Conservation (phyloP, 441 rosid genomes). For the Kokia cookei region DNA sequence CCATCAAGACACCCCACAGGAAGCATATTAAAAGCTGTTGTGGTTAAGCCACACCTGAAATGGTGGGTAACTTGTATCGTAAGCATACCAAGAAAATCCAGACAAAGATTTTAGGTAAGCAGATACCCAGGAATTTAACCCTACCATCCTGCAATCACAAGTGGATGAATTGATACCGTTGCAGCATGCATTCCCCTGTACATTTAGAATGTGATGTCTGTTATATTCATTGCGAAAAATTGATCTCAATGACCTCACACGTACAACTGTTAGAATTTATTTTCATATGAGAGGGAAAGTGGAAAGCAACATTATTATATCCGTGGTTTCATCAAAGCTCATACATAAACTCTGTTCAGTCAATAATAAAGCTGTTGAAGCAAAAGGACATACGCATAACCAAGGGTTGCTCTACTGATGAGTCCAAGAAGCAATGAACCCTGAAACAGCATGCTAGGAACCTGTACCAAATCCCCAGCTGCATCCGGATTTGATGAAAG, state of each 20-base stretch:
- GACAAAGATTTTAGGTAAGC: background rate
- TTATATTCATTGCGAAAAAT: background rate
- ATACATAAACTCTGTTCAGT: background rate
- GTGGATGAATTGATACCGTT: conserved; percentile 88
- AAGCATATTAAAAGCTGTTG: conserved; percentile 90
- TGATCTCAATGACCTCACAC: background rate
- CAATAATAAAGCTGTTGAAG: background rate
- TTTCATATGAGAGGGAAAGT: conserved; percentile 5
- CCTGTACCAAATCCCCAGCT: conserved; percentile 82
- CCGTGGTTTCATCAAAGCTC: conserved; percentile 5
- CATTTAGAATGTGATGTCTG: conserved; percentile 13
- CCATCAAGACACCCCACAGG: conserved; percentile 98
- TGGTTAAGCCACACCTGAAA: conserved; percentile 93
- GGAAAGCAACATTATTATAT: background rate
- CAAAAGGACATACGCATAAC: conserved; percentile 63
- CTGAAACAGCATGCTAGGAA: conserved; percentile 88
- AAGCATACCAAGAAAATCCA: conserved; percentile 14
- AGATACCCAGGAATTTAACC: conserved; percentile 16
- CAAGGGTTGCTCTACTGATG: conserved; percentile 86
- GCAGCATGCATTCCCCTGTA: conserved; percentile 89
- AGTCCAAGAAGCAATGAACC: conserved; percentile 97
- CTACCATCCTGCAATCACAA: conserved; percentile 95
- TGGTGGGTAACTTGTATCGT: conserved; percentile 4
- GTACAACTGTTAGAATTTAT: background rate
- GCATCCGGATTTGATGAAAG: conserved; percentile 72